phyloP scores from a whole-genome alignment of 257 asterid genomes.

The Nicotiana tabacum region DNA sequence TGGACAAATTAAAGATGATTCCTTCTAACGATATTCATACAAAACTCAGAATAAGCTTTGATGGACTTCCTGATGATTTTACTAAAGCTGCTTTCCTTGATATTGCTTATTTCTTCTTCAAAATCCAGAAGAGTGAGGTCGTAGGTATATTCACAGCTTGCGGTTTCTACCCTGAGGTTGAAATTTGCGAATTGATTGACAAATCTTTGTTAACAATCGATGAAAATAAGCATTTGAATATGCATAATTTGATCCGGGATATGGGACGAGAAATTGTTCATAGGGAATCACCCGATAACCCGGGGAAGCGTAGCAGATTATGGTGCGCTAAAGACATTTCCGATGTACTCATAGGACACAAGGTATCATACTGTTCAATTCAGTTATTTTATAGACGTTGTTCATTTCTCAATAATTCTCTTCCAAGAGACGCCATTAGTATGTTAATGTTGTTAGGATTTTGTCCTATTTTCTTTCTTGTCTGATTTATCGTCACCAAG shows the following conservation, averaged over 20 bases:
- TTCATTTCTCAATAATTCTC: neutral
- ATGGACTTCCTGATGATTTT: neutral
- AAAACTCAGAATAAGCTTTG: neutral
- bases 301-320: neutral
- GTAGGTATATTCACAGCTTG: too few species aligned
- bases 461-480: too few species aligned
- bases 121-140: neutral
- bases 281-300: neutral
- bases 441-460: neutral
- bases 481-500: too few species aligned
- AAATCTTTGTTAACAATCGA: neutral
- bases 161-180: neutral
- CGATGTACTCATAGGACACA: neutral
- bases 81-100: neutral
- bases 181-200: neutral
- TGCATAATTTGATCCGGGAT: neutral
- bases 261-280: neutral
- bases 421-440: constrained; percentile 21
- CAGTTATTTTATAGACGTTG: neutral
- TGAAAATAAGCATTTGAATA: neutral
- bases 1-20: neutral
- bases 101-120: neutral
- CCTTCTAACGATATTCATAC: neutral
- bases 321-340: neutral
- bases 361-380: neutral